phyloP scores from a whole-genome alignment of 1,284 basidiomycete genomes.

The Athelia psychrophila region DNA sequence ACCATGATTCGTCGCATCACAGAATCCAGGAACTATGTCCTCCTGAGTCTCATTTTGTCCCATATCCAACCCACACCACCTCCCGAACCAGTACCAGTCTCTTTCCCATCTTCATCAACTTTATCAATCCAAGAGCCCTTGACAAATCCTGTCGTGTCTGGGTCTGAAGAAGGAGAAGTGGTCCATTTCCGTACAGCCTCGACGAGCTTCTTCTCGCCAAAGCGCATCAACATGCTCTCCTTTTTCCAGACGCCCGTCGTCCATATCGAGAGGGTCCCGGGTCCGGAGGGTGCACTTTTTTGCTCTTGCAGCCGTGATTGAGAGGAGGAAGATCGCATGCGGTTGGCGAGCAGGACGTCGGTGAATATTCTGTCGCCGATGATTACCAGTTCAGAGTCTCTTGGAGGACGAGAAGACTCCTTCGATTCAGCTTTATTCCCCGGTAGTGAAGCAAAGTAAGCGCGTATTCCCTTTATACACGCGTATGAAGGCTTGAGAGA shows the following conservation, averaged over 20 bases:
- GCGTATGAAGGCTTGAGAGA: conserved; percentile 76
- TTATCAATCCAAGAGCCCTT: too few relatives aligned
- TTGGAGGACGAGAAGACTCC: neutral
- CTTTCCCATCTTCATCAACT: too few relatives aligned
- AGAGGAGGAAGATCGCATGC: conserved; percentile 40
- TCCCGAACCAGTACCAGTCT: too few relatives aligned
- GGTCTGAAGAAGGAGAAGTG: too few relatives aligned
- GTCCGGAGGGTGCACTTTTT: neutral
- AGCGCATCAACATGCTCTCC: conserved; percentile 59
- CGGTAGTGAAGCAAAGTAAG: conserved; percentile 59
- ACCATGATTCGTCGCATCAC: too few relatives aligned
- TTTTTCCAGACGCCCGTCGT: conserved; percentile 66
- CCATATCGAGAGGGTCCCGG: conserved; percentile 62
- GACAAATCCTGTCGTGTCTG: too few relatives aligned
- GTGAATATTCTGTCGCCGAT: conserved; percentile 93
- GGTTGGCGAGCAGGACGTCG: conserved; percentile 84
- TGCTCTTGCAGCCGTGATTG: neutral
- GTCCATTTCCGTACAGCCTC: conserved; percentile 40
- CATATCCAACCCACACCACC: too few relatives aligned
- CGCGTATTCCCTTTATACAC: conserved; percentile 66
- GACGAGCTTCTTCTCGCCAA: conserved; percentile 51
- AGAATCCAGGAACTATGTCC: too few relatives aligned
- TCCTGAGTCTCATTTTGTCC: too few relatives aligned
- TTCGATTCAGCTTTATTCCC: neutral
- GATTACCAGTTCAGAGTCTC: conserved; percentile 67